A percentile compares a stretch with the other conserved stretches of the same genome.
Evolutionary conservation across 495 filamentous ascomycete species (phyloP).

Genomic region (Tuber aestivum): DNA sequence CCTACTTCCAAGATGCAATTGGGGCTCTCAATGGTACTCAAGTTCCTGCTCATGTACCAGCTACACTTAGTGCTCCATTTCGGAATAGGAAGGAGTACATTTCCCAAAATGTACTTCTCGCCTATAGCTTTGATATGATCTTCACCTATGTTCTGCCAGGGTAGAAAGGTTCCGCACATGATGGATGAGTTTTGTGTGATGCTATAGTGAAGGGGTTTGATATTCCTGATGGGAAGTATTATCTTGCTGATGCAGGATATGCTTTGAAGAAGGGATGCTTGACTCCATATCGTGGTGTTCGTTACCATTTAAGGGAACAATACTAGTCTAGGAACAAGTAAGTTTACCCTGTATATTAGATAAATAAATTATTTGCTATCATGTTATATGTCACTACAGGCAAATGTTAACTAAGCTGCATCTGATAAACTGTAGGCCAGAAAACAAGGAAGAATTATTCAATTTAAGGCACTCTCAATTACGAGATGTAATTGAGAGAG

Average conservation of each 20-base stretch:
- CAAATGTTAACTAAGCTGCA: not conserved
- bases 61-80: rapidly evolving
- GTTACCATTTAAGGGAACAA: not conserved
- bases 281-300: not conserved
- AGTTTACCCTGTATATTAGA: not conserved
- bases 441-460: not conserved
- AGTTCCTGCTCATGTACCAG: not conserved
- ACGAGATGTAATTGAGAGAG: no score
- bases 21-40: not conserved
- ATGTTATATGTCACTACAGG: not conserved
- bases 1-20: not conserved
- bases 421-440: not conserved
- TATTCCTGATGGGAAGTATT: not conserved
- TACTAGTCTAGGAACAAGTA: not conserved
- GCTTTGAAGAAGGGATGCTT: not conserved
- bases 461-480: no score
- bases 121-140: not conserved
- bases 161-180: not conserved
- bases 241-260: not conserved
- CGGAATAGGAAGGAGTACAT: not conserved
- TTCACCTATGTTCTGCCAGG: not conserved
- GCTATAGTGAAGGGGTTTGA: not conserved
- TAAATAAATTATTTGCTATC: not conserved
- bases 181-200: not conserved
- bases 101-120: not conserved